These are phyloP conservation scores for Sequoia sempervirens DNA, from an alignment of 75 land plant species.

Conservation along the genomic window DNA sequence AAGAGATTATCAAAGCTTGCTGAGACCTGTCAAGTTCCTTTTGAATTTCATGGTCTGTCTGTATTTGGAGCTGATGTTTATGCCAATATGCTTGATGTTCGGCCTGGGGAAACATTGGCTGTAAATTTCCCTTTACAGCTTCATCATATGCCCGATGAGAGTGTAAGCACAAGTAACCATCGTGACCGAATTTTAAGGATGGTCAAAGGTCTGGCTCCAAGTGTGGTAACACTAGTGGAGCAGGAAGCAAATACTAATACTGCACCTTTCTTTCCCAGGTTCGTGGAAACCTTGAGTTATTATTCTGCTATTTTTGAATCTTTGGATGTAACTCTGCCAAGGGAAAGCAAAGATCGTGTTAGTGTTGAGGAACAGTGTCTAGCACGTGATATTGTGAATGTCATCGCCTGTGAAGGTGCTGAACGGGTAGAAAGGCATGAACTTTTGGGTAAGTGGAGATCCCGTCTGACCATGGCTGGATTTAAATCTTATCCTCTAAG, in stretches of 20 bases:
- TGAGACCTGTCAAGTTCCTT: conserved; percentile 28
- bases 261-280: conserved; percentile 48
- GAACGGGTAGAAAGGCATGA: conserved; percentile 70
- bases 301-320: conserved; percentile 65
- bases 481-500: conserved; percentile 54
- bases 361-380: conserved; percentile 65
- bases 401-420: conserved; percentile 61
- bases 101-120: conserved; percentile 54
- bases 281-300: conserved; percentile 44
- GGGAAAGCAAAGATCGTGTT: conserved; percentile 55
- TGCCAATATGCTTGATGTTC: conserved; percentile 42
- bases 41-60: conserved; percentile 36
- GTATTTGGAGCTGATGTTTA: conserved; percentile 32
- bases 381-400: conserved; percentile 58
- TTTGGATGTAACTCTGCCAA: conserved; percentile 48
- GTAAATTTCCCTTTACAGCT: conserved; percentile 60
- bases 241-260: conserved; percentile 73
- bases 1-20: conserved; percentile 38
- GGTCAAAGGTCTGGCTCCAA: conserved; percentile 45
- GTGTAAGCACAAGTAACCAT: conserved; percentile 49
- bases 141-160: conserved; percentile 72
- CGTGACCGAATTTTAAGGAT: conserved; percentile 48
- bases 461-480: conserved; percentile 60
- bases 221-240: conserved; percentile 56
- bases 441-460: conserved; percentile 54